A percentile compares a stretch with the other conserved stretches of the same genome.
phyloP scores from a whole-genome alignment of 495 filamentous ascomycete species.

The Trichocladium uniseriatum region DNA sequence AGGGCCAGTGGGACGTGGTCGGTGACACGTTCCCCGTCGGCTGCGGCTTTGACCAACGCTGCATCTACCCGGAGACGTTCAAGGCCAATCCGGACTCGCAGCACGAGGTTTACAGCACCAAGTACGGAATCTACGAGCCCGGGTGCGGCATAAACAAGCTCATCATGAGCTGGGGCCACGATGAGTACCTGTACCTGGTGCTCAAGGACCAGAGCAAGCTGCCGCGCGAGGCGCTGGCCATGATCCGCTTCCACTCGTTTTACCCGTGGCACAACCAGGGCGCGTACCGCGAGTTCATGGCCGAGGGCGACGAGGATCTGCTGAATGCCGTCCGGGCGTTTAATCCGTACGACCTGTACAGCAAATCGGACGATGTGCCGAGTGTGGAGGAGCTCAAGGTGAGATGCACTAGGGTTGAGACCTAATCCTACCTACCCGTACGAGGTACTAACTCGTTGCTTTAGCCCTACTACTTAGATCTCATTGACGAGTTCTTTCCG shows the following conservation, averaged over 20 bases:
- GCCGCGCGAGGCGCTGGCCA: slow-evolving; percentile 72
- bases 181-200: slow-evolving; percentile 84
- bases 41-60: slow-evolving; percentile 63
- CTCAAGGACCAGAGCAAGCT: slow-evolving; percentile 67
- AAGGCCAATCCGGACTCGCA: slow-evolving; percentile 56
- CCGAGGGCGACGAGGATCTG: slow-evolving; percentile 69
- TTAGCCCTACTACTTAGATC: slow-evolving; percentile 70
- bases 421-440: too few relatives aligned
- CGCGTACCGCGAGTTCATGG: slow-evolving; percentile 72
- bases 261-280: slow-evolving; percentile 81
- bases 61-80: slow-evolving; percentile 75
- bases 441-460: background rate
- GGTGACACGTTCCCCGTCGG: slow-evolving; percentile 92
- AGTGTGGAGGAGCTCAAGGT: slow-evolving; percentile 64
- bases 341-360: slow-evolving; percentile 87
- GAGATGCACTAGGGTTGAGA: too few relatives aligned
- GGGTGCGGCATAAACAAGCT: slow-evolving; percentile 73
- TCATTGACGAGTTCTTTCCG: slow-evolving; percentile 81
- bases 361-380: slow-evolving; percentile 77
- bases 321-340: slow-evolving; percentile 73
- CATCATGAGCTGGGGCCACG: slow-evolving; percentile 87
- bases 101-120: slow-evolving; percentile 58
- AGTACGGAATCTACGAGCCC: slow-evolving; percentile 67
- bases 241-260: slow-evolving; percentile 86
- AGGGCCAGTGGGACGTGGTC: slow-evolving; percentile 88